These are phyloP conservation scores for Claviceps sp. DNA, from an alignment of 2,329 filamentous ascomycete species.

Conservation along the genomic window DNA sequence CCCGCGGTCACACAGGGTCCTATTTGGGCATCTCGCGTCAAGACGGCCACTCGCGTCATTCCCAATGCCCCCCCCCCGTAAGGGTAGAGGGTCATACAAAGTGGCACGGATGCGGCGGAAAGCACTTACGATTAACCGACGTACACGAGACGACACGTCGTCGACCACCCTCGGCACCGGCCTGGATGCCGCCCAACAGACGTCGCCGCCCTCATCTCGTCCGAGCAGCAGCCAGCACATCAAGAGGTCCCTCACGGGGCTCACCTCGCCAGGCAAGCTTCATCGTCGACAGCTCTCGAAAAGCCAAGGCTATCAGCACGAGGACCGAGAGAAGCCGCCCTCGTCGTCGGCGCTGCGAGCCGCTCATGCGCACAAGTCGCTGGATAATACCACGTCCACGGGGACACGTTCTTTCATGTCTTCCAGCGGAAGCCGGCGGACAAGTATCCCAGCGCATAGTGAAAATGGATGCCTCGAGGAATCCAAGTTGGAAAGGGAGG, in stretches of 20 bases:
- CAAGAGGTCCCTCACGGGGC: slow-evolving; percentile 41
- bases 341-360: slow-evolving; percentile 2
- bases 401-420: slow-evolving; percentile 29
- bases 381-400: slow-evolving; percentile 33
- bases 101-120: background rate
- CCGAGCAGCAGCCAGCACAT: slow-evolving; percentile 34
- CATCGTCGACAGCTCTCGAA: slow-evolving; percentile 24
- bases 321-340: slow-evolving; percentile 15
- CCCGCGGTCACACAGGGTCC: too few relatives aligned
- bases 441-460: slow-evolving; percentile 24
- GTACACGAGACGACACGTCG: slow-evolving; percentile 5
- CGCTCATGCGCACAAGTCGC: slow-evolving; percentile 24
- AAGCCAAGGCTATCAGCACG: slow-evolving; percentile 14
- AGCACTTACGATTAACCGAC: background rate
- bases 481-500: slow-evolving; percentile 28
- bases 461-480: slow-evolving; percentile 18
- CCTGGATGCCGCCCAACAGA: slow-evolving; percentile 1
- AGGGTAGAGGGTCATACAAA: background rate
- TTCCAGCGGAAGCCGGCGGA: slow-evolving; percentile 28
- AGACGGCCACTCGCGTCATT: slow-evolving; percentile 5
- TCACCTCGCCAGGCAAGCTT: slow-evolving; percentile 33
- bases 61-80: background rate
- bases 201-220: slow-evolving; percentile 7
- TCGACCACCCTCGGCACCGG: slow-evolving; percentile 4
- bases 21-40: background rate